Conservation (phyloP, 2,329 filamentous ascomycete genomes). For the Byssoonygena ceratinophila region DNA sequence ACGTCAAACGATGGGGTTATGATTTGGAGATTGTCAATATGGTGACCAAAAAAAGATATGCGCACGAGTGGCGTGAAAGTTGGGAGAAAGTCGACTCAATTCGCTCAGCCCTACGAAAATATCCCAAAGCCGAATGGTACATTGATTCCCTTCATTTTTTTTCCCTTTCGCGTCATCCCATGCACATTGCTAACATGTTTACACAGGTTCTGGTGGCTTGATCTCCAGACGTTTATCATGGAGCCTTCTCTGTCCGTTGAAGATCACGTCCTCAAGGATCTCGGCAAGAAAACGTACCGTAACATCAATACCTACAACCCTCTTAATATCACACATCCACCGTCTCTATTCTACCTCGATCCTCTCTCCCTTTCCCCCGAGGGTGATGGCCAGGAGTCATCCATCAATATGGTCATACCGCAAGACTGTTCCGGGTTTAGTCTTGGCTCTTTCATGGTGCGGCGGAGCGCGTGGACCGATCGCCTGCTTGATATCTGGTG, state of each 20-base stretch:
- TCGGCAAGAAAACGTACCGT: conserved; percentile 67
- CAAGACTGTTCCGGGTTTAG: conserved; percentile 97
- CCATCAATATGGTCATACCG: conserved; percentile 76
- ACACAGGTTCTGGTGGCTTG: conserved; percentile 96
- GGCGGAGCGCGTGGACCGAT: conserved; percentile 78
- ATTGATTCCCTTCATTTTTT: neutral
- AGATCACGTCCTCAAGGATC: conserved; percentile 73
- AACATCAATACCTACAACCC: conserved; percentile 97
- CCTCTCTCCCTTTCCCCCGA: conserved; percentile 57
- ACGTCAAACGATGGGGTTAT: conserved; percentile 81
- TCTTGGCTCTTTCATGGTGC: conserved; percentile 86
- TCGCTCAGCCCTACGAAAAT: conserved; percentile 78
- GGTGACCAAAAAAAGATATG: conserved; percentile 97
- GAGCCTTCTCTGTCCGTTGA: conserved; percentile 86
- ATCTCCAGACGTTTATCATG: conserved; percentile 97
- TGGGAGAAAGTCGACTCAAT: conserved; percentile 99
- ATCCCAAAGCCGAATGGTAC: conserved; percentile 91
- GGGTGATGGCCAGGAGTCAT: conserved; percentile 66
- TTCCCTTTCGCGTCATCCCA: neutral
- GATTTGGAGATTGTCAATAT: conserved; percentile 94
- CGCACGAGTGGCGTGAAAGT: conserved; percentile 96
- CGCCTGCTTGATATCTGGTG: conserved; percentile 92
- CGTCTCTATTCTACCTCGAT: conserved; percentile 65
- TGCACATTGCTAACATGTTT: conserved; percentile 12
- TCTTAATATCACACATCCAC: conserved; percentile 80